phyloP scores from a whole-genome alignment of 2,329 filamentous ascomycete species.

The Berkeleyomyces rouxiae region DNA sequence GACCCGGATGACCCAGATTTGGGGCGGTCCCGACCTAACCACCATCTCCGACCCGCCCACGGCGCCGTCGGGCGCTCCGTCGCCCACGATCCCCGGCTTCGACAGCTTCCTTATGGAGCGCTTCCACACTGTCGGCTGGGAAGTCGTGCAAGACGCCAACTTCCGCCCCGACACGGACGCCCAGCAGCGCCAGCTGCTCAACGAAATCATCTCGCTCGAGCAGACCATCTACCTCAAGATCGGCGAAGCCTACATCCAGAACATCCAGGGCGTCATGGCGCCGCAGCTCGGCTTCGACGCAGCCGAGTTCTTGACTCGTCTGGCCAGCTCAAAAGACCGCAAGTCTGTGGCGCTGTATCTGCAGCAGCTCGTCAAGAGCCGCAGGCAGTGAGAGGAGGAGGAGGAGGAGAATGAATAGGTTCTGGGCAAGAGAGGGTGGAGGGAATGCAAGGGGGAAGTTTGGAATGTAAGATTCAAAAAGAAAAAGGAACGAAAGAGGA shows the following conservation, averaged over 20 bases:
- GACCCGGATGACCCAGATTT: constrained; percentile 65
- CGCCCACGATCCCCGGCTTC: constrained; percentile 64
- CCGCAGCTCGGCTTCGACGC: constrained; percentile 47
- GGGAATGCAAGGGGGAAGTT: neutral
- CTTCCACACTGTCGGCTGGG: constrained; percentile 84
- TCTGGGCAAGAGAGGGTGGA: neutral
- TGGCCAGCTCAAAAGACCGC: constrained; percentile 42
- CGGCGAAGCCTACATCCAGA: constrained; percentile 60
- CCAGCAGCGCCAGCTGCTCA: constrained; percentile 72
- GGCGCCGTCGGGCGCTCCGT: constrained; percentile 28
- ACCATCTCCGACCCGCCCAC: constrained; percentile 36
- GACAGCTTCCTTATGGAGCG: constrained; percentile 77
- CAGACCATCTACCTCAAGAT: constrained; percentile 84
- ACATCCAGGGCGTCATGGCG: constrained; percentile 48
- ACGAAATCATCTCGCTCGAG: constrained; percentile 74
- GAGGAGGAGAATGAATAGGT: neutral
- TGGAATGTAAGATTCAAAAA: neutral
- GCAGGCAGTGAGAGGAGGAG: constrained; percentile 18
- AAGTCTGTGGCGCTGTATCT: constrained; percentile 51
- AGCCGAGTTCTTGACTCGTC: constrained; percentile 38
- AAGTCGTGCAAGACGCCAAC: constrained; percentile 57
- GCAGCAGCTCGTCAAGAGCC: constrained; percentile 35
- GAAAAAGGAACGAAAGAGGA: neutral
- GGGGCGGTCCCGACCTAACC: constrained; percentile 72
- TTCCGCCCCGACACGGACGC: constrained; percentile 73